phyloP scores from a whole-genome alignment of 139 green algal species.

The Yamagishiella unicocca region DNA sequence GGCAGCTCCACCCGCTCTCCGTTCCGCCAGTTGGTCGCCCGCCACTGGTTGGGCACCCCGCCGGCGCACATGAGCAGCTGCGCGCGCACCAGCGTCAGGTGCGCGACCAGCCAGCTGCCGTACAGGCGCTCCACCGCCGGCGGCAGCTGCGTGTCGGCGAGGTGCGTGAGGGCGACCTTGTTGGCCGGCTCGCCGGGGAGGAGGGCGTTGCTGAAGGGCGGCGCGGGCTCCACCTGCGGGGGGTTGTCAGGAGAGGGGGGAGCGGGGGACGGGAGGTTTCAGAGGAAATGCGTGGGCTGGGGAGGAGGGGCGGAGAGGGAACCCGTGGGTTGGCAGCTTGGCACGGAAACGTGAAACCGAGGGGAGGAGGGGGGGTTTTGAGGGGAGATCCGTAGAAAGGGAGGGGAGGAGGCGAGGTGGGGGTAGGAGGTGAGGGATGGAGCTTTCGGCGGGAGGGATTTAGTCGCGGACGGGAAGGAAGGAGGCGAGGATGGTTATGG shows the following conservation, averaged over 20 bases:
- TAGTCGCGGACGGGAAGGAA: too few relatives aligned
- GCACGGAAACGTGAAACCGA: too few relatives aligned
- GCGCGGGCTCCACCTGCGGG: not conserved
- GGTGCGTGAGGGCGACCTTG: slow-evolving; percentile 23
- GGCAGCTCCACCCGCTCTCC: slow-evolving; percentile 9
- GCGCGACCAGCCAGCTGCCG: slow-evolving; percentile 58
- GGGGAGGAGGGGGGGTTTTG: too few relatives aligned
- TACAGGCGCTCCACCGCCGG: slow-evolving; percentile 56
- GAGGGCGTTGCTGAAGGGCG: slow-evolving; percentile 17
- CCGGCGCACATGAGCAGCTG: slow-evolving; percentile 45
- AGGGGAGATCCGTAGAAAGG: too few relatives aligned
- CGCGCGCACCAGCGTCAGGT: slow-evolving; percentile 46
- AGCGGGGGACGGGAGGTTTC: too few relatives aligned
- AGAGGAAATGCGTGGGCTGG: too few relatives aligned
- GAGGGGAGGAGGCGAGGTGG: too few relatives aligned
- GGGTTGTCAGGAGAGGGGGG: not conserved
- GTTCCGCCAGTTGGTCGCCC: slow-evolving; percentile 9
- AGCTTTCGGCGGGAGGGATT: too few relatives aligned
- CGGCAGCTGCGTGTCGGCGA: slow-evolving; percentile 20
- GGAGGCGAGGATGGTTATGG: too few relatives aligned
- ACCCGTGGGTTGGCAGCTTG: too few relatives aligned
- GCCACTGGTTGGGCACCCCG: slow-evolving; percentile 58
- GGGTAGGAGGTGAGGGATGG: too few relatives aligned
- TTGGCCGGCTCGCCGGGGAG: slow-evolving; percentile 52
- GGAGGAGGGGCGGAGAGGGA: too few relatives aligned